A percentile compares a stretch with the other conserved stretches of the same genome.
Evolutionary conservation across 164 flowering plant species (phyloP).

Genomic region (Tinospora cordifolia): DNA sequence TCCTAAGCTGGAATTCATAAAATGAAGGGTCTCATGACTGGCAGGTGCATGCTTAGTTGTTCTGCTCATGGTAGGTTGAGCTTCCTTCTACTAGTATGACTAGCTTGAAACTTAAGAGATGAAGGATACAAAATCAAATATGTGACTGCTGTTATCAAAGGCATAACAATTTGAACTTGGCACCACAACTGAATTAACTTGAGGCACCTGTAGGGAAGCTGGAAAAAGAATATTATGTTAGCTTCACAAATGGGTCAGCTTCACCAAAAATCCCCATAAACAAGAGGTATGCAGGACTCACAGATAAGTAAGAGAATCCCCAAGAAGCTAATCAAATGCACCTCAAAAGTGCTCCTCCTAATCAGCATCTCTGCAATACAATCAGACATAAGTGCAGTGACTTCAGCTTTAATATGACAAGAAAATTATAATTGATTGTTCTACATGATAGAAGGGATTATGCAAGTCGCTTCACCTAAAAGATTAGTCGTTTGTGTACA

Average conservation of each 20-base stretch:
- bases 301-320: conserved; percentile 8
- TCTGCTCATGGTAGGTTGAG: neutral
- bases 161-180: conserved; percentile 78
- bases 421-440: too few relatives aligned
- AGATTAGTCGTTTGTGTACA: too few relatives aligned
- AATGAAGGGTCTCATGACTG: neutral
- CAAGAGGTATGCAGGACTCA: conserved; percentile 1
- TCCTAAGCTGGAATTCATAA: neutral
- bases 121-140: conserved; percentile 89
- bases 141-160: conserved; percentile 64
- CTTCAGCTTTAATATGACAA: too few relatives aligned
- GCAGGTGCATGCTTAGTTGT: neutral
- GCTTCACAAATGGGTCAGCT: neutral
- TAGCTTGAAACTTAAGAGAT: neutral
- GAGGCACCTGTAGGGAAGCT: conserved; percentile 25
- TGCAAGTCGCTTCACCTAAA: too few relatives aligned
- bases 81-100: neutral
- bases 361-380: conserved; percentile 21
- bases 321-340: conserved; percentile 3
- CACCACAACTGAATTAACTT: conserved; percentile 39
- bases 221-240: conserved; percentile 22
- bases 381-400: neutral
- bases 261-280: neutral
- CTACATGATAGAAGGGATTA: too few relatives aligned
- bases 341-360: conserved; percentile 2